Percentiles rank a stretch among this genome's conserved stretches.
These are phyloP conservation scores for Hypoxylon sp. DNA, from an alignment of 2,329 filamentous ascomycete species.

Conservation along the genomic window DNA sequence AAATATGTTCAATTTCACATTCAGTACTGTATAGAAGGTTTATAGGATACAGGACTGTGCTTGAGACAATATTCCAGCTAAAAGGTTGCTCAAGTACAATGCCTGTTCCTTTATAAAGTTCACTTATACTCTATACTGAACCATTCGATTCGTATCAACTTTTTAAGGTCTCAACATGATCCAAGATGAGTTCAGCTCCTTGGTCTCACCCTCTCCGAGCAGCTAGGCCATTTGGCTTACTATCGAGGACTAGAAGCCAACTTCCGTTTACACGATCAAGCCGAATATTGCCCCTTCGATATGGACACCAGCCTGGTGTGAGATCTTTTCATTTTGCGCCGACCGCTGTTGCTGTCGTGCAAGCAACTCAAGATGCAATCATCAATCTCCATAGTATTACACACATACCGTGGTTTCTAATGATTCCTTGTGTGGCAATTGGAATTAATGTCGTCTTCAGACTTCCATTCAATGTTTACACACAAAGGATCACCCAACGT, in stretches of 20 bases:
- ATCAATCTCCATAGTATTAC: constrained; percentile 59
- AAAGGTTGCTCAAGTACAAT: neutral
- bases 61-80: neutral
- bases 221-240: constrained; percentile 22
- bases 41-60: neutral
- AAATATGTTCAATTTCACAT: neutral
- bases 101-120: constrained; percentile 1
- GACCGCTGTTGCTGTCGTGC: constrained; percentile 53
- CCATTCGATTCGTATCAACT: constrained; percentile 5
- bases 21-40: neutral
- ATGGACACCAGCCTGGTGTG: constrained; percentile 12
- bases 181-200: constrained; percentile 32
- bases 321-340: constrained; percentile 55
- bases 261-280: neutral
- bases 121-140: constrained; percentile 12
- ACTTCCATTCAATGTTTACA: constrained; percentile 63
- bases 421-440: constrained; percentile 67
- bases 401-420: constrained; percentile 67
- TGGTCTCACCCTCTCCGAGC: constrained; percentile 26
- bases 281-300: neutral
- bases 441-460: constrained; percentile 62
- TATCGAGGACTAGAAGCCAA: constrained; percentile 16
- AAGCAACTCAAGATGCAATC: constrained; percentile 61
- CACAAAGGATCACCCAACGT: constrained; percentile 51
- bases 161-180: constrained; percentile 16